Percentiles rank a stretch among this genome's conserved stretches.
These are phyloP conservation scores for Spirogloea muscicola DNA, from an alignment of 139 green algal species.

Conservation along the genomic window DNA sequence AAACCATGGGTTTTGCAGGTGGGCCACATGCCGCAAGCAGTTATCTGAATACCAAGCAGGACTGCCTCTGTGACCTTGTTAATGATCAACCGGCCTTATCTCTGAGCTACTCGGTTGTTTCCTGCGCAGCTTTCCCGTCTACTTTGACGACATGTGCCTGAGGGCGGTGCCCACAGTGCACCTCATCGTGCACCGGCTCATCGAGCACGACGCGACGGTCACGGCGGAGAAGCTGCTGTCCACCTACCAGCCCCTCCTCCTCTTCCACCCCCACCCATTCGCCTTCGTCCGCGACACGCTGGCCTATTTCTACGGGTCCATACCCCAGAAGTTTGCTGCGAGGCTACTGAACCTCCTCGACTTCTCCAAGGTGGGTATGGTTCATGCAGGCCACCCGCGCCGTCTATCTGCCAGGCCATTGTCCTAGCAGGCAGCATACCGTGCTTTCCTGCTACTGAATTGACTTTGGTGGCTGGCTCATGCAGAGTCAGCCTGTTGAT, in stretches of 20 bases:
- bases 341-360: conserved; percentile 18
- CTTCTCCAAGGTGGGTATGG: conserved; percentile 5
- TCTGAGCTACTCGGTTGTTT: too few relatives aligned
- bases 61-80: background rate
- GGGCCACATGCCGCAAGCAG: background rate
- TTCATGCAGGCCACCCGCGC: background rate
- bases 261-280: conserved; percentile 8
- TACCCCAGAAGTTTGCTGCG: conserved; percentile 18
- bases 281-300: conserved; percentile 25
- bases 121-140: background rate
- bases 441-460: background rate
- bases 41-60: background rate
- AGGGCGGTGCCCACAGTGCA: background rate
- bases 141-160: conserved; percentile 28
- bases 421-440: background rate
- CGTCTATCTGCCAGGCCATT: too few relatives aligned
- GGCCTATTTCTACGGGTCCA: conserved; percentile 10
- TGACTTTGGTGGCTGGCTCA: background rate
- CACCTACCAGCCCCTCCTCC: conserved; percentile 3
- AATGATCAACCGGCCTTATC: background rate
- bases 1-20: background rate
- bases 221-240: conserved; percentile 6
- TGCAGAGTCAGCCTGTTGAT: background rate
- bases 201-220: conserved; percentile 20
- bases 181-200: conserved; percentile 15